Base-by-base conservation (phyloP, 208 protist genomes). In the Leishmania tarentolae region DNA sequence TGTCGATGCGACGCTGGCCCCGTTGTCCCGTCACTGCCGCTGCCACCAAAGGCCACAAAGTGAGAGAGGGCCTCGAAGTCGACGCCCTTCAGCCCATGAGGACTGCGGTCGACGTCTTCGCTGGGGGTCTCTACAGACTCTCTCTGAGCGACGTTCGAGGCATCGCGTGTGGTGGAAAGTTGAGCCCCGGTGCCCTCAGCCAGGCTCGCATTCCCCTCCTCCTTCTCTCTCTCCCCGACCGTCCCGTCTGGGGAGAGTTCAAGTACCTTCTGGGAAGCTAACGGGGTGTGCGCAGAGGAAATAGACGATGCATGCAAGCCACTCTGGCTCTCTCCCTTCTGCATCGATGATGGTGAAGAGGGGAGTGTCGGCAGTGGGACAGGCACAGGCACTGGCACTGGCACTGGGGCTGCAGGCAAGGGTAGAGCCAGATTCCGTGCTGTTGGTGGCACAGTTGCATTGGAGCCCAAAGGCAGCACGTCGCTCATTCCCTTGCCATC, bases 11-110 rank as follows among this genome's bases (percentile, higher is more conserved):
- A 76, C 46, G 47, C 17, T 28, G 75, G 7, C 3, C 75, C 75
- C 21, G 24, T n/a, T 1, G 42, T 79, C 46, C n/a, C 35, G 24
- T 69, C 42, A 44, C 42, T 71, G 19, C 47, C 76, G 21, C 63
- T 57, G 46, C 79, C 82, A 50, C 78, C 83, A 70, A 88, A 93
- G 46, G 90, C 90, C 13, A 91, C 85, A 66, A 87, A 93, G 19
- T 66, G 65, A 19, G 83, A 87, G 5, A 93, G 84, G 3, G 81
- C 53, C 59, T 90, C 75, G 61, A 84, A 93, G 68, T 80, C 84
- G 17, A 61, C 59, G 7, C 77, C 56, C 2, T 84, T 63, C 3
- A 40, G 76, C 15, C 78, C 80, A 28, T 59, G 73, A 7, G 28
- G 65, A 13, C 50, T 57, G 3, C 24, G n/a, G 40, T 80, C 68